phyloP scores from a whole-genome alignment of 2,329 filamentous ascomycete species.

The Cladosporium cucumerinum region DNA sequence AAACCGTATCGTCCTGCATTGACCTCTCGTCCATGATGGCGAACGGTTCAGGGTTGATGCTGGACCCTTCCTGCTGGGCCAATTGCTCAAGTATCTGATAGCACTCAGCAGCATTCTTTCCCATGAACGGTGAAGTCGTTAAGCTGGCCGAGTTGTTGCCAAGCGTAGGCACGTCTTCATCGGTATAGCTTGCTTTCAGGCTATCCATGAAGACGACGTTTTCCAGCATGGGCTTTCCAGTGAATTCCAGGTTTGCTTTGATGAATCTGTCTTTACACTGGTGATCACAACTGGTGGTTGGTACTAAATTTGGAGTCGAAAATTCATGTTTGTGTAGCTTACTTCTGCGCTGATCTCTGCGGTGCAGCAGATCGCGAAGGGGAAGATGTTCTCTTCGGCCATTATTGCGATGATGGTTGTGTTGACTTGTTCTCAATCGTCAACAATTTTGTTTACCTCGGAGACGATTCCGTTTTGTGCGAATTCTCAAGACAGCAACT shows the following conservation, averaged over 20 bases:
- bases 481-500: neutral
- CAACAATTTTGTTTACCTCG: neutral
- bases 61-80: neutral
- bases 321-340: neutral
- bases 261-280: neutral
- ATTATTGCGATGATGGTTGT: neutral
- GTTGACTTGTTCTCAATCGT: neutral
- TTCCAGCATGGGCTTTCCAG: neutral
- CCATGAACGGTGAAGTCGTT: neutral
- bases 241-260: neutral
- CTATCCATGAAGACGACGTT: neutral
- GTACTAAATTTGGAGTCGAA: neutral
- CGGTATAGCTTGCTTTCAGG: neutral
- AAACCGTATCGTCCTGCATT: neutral
- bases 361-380: neutral
- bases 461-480: neutral
- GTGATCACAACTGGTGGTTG: neutral
- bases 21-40: neutral
- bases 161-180: neutral
- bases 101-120: neutral
- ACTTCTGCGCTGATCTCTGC: neutral
- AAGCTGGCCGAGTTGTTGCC: neutral
- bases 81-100: neutral
- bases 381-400: neutral
- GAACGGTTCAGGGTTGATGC: neutral